Conservation (phyloP, 169 alveolate species). For the Ichthyophthirius multifiliis region DNA sequence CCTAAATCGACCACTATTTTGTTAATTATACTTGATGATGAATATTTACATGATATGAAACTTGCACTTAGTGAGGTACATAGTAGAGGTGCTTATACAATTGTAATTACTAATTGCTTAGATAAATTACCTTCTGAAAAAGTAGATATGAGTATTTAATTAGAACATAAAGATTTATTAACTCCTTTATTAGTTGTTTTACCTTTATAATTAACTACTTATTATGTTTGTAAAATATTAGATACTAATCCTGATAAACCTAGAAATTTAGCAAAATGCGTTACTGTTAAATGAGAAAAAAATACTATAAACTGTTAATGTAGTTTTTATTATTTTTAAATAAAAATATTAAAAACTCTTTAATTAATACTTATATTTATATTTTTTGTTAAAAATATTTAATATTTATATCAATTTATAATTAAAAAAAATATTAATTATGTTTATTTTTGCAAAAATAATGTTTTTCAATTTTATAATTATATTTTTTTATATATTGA, state of each 20-base stretch:
- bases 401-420: too few relatives aligned
- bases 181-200: slow-evolving; percentile 51
- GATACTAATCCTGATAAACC: slow-evolving; percentile 77
- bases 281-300: slow-evolving; percentile 70
- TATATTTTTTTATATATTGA: too few relatives aligned
- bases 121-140: slow-evolving; percentile 10
- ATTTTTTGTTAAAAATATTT: too few relatives aligned
- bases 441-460: too few relatives aligned
- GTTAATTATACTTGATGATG: slow-evolving; percentile 89
- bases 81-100: slow-evolving; percentile 92
- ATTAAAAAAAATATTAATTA: too few relatives aligned
- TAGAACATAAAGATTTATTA: slow-evolving; percentile 54
- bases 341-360: too few relatives aligned
- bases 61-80: slow-evolving; percentile 91
- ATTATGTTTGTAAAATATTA: slow-evolving; percentile 25
- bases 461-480: too few relatives aligned
- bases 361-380: too few relatives aligned
- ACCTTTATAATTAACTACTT: slow-evolving; percentile 53
- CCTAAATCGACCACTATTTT: slow-evolving; percentile 81
- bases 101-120: slow-evolving; percentile 86
- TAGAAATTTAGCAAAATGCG: slow-evolving; percentile 81
- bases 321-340: too few relatives aligned
- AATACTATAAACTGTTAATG: too few relatives aligned
- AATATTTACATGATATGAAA: slow-evolving; percentile 80
- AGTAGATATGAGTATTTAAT: slow-evolving; percentile 35